Percentiles rank a stretch among this genome's conserved stretches.
phyloP scores from a whole-genome alignment of 768 basidiomycete species.

The Nidularia pulvinata region DNA sequence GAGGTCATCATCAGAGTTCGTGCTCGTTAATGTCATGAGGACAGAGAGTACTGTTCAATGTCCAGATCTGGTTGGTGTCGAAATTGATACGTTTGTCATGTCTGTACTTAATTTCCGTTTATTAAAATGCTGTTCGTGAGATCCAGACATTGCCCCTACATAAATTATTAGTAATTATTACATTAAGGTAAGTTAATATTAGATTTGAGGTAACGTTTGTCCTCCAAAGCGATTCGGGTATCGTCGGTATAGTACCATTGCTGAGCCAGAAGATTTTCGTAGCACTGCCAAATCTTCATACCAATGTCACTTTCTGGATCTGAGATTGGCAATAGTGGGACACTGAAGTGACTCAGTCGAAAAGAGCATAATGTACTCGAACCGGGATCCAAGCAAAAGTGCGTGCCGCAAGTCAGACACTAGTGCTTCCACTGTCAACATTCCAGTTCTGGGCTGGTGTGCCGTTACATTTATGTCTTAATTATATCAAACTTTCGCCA shows the following conservation, averaged over 20 bases:
- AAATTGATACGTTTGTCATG: constrained; percentile 14
- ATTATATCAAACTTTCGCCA: not conserved
- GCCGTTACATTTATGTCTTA: constrained; percentile 31
- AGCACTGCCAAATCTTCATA: constrained; percentile 20
- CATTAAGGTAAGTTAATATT: not conserved
- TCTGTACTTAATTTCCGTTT: constrained; percentile 14
- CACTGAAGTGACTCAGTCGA: not conserved
- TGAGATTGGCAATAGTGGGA: constrained; percentile 2
- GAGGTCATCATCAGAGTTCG: too few species aligned
- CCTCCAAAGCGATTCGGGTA: constrained; percentile 15
- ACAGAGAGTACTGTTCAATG: not conserved
- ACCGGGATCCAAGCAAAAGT: constrained; percentile 32
- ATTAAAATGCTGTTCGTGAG: constrained; percentile 13
- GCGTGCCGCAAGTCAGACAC: constrained; percentile 18
- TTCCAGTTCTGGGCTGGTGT: constrained; percentile 28
- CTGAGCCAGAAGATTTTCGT: constrained; percentile 15
- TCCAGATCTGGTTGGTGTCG: constrained; percentile 19
- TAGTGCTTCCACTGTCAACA: constrained; percentile 20
- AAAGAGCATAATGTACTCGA: constrained; percentile 16
- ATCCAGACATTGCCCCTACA: constrained; percentile 16
- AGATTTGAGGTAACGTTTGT: constrained; percentile 8
- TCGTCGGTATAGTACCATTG: constrained; percentile 20
- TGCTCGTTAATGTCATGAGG: too few species aligned
- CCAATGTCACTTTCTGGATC: constrained; percentile 14
- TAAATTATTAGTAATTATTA: not conserved